phyloP scores from a whole-genome alignment of 2,329 filamentous ascomycete species.

The Botrytis paeoniae region DNA sequence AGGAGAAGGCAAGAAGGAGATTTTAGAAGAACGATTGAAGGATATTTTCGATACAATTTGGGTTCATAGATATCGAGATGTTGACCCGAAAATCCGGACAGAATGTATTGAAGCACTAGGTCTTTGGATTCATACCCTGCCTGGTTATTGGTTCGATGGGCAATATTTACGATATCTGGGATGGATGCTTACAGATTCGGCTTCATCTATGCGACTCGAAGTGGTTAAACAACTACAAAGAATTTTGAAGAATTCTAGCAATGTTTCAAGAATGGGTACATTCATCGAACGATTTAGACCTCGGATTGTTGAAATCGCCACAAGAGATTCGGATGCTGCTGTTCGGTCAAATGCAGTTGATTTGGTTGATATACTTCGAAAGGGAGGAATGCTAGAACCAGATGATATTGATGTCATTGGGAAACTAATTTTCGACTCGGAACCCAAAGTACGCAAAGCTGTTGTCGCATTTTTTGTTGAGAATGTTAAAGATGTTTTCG shows the following conservation, averaged over 20 bases:
- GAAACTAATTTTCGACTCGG: slow-evolving; percentile 83
- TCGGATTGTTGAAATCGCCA: slow-evolving; percentile 89
- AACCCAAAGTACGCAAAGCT: slow-evolving; percentile 79
- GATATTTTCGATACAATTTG: slow-evolving; percentile 92
- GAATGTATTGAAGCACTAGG: slow-evolving; percentile 87
- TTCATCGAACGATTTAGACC: slow-evolving; percentile 91
- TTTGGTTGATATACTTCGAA: slow-evolving; percentile 76
- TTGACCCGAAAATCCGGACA: slow-evolving; percentile 82
- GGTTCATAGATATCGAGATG: slow-evolving; percentile 91
- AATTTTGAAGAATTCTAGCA: slow-evolving; percentile 77
- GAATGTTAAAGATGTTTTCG: slow-evolving; percentile 78
- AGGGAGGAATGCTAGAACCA: slow-evolving; percentile 83
- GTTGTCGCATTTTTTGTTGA: slow-evolving; percentile 88
- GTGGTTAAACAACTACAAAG: slow-evolving; percentile 78
- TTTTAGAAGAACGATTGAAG: slow-evolving; percentile 66
- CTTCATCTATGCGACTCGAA: slow-evolving; percentile 73
- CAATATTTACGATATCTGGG: slow-evolving; percentile 89
- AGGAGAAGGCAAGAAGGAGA: slow-evolving; percentile 46
- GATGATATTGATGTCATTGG: slow-evolving; percentile 87
- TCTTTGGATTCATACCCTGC: slow-evolving; percentile 81
- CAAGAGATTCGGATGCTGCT: slow-evolving; percentile 73
- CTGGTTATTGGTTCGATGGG: slow-evolving; percentile 86
- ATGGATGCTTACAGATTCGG: slow-evolving; percentile 87
- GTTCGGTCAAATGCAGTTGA: slow-evolving; percentile 80
- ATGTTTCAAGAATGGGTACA: slow-evolving; percentile 72